Percentiles rank a stretch among this genome's conserved stretches.
Evolutionary conservation across 192 early-diverging fungal genomes (phyloP).

Genomic region (Rhizophlyctis rosea): DNA sequence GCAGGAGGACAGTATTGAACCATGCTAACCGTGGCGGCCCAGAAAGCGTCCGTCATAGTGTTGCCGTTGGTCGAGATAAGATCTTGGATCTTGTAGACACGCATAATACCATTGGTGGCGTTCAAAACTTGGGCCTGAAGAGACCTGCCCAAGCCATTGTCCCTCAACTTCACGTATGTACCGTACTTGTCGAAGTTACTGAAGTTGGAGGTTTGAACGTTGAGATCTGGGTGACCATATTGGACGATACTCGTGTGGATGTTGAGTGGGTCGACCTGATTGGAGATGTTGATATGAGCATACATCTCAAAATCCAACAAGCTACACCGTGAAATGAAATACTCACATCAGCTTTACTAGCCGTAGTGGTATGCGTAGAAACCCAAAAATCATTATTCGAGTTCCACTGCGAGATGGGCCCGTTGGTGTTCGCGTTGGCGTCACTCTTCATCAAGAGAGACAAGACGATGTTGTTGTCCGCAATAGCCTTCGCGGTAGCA

Average conservation of each 20-base stretch:
- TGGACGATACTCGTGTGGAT: conserved; percentile 36
- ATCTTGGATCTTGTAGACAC: conserved; percentile 33
- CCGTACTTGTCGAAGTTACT: conserved; percentile 26
- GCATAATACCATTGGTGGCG: conserved; percentile 28
- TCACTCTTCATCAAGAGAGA: conserved; percentile 34
- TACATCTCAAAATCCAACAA: too few relatives aligned
- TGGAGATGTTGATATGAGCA: conserved; percentile 6
- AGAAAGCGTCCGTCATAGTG: conserved; percentile 24
- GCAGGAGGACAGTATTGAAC: conserved; percentile 28
- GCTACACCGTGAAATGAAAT: too few relatives aligned
- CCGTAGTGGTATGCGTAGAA: too few relatives aligned
- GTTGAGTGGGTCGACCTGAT: conserved; percentile 16
- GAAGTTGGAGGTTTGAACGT: conserved; percentile 15
- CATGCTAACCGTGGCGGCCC: conserved; percentile 25
- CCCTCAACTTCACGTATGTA: conserved; percentile 21
- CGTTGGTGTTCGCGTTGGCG: conserved; percentile 31
- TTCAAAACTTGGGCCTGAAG: conserved; percentile 34
- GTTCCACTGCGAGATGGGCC: conserved; percentile 30
- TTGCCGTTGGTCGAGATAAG: conserved; percentile 26
- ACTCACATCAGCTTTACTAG: too few relatives aligned
- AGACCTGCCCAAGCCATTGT: conserved; percentile 13
- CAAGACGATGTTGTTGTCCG: conserved; percentile 8
- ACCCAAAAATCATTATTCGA: conserved; percentile 2
- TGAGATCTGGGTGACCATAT: conserved; percentile 35
- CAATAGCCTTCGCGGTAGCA: conserved; percentile 20